phyloP scores from a whole-genome alignment of 371 early-diverging fungal genomes.

The Chytridiales sp. region DNA sequence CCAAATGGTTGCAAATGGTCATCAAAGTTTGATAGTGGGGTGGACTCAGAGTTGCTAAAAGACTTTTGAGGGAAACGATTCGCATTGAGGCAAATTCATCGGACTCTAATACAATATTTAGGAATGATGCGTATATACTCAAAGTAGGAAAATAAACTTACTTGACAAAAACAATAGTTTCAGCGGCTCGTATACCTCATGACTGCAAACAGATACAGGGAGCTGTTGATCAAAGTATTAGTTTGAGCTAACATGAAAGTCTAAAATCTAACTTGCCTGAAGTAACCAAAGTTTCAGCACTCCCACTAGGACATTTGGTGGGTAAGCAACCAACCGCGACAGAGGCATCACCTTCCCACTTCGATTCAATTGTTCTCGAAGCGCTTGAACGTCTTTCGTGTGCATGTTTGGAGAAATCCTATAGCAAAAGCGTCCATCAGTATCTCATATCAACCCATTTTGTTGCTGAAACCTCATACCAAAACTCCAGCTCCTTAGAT shows the following conservation, averaged over 20 bases:
- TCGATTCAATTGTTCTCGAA: constrained; percentile 30
- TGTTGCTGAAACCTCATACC: constrained; percentile 15
- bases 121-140: neutral
- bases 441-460: too few species aligned
- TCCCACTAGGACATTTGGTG: constrained; percentile 32
- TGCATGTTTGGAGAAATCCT: constrained; percentile 29
- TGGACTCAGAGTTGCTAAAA: constrained; percentile 34
- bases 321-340: constrained; percentile 1
- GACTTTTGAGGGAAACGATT: constrained; percentile 30
- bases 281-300: constrained; percentile 35
- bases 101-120: constrained; percentile 21
- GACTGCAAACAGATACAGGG: constrained; percentile 27
- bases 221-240: constrained; percentile 24
- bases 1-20: constrained; percentile 16
- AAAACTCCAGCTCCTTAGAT: constrained; percentile 20
- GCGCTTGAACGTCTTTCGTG: constrained; percentile 15
- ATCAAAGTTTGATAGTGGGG: constrained; percentile 33
- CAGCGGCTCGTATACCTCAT: constrained; percentile 46
- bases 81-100: constrained; percentile 36
- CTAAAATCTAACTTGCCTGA: constrained; percentile 1
- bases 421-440: neutral
- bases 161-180: constrained; percentile 45
- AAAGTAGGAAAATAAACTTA: neutral
- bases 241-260: neutral
- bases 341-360: constrained; percentile 15